Evolutionary conservation across 2,329 filamentous ascomycete species (phyloP).

Genomic region (Thielaviopsis punctulata): DNA sequence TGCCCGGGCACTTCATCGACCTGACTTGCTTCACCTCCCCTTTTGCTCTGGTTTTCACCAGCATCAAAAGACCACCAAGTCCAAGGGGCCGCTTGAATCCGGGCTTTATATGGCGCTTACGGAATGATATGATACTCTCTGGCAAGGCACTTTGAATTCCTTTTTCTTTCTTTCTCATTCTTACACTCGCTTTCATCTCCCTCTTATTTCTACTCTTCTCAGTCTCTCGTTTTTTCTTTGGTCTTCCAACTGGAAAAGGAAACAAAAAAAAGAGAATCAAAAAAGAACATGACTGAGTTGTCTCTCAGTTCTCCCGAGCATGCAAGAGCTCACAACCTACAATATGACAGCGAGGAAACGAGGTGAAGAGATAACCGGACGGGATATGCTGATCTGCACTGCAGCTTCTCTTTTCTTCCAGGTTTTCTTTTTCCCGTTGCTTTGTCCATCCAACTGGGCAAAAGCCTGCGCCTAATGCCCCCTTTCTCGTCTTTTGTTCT

Average conservation of each 20-base stretch:
- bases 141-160: conserved; percentile 1
- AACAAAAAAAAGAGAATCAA: not conserved
- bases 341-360: not conserved
- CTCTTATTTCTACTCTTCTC: not conserved
- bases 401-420: not conserved
- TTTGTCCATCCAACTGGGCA: not conserved
- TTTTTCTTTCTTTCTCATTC: no score
- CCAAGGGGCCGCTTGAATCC: no score
- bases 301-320: not conserved
- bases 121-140: conserved; percentile 10
- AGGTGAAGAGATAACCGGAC: not conserved
- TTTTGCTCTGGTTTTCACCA: not conserved
- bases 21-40: not conserved
- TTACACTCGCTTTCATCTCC: not conserved
- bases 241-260: conserved; percentile 1
- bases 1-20: not conserved
- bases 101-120: conserved; percentile 3
- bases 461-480: not conserved
- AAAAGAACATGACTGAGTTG: no score
- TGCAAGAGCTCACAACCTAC: not conserved
- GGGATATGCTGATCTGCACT: not conserved
- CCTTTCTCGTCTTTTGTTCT: not conserved
- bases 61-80: not conserved
- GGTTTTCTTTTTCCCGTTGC: not conserved
- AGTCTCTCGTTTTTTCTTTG: conserved; percentile 1